Conservation (phyloP, 2,329 filamentous ascomycete genomes). For the Pseudogymnoascus sp. region DNA sequence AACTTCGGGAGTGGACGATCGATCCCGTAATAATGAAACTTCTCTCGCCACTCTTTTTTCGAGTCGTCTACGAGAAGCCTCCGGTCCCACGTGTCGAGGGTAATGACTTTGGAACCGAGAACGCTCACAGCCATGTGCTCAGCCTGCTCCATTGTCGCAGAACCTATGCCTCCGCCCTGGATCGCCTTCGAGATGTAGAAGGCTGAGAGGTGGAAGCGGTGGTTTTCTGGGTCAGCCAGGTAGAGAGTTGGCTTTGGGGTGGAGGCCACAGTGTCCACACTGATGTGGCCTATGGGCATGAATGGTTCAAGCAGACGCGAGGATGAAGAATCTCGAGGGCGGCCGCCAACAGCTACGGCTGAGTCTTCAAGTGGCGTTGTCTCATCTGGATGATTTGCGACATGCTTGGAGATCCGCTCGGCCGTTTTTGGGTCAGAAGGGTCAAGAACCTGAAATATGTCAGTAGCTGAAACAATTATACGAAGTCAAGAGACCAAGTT, state of each 20-base stretch:
- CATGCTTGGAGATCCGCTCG: slow-evolving; percentile 18
- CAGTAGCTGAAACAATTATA: not conserved
- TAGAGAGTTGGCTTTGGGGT: slow-evolving; percentile 6
- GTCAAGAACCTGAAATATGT: slow-evolving; percentile 14
- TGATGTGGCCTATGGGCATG: slow-evolving; percentile 24
- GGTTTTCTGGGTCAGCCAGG: slow-evolving; percentile 11
- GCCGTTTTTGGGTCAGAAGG: slow-evolving; percentile 15
- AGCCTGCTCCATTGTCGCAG: slow-evolving; percentile 19
- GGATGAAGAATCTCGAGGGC: slow-evolving; percentile 16
- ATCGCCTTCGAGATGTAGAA: slow-evolving; percentile 24
- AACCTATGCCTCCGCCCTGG: slow-evolving; percentile 20
- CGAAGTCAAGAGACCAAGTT: not conserved
- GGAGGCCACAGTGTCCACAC: slow-evolving; percentile 15
- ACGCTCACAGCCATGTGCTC: slow-evolving; percentile 21
- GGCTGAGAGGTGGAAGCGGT: slow-evolving; percentile 20
- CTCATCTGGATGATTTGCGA: slow-evolving; percentile 18
- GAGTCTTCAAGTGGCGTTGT: slow-evolving; percentile 17
- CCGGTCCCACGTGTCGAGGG: slow-evolving; percentile 16
- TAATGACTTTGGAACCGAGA: slow-evolving; percentile 19
- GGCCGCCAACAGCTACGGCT: slow-evolving; percentile 17
- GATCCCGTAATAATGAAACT: not conserved
- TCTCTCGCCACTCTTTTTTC: slow-evolving; percentile 15
- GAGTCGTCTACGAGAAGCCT: slow-evolving; percentile 11
- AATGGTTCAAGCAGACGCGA: slow-evolving; percentile 12
- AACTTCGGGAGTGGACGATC: not conserved